Evolutionary conservation across 2,329 filamentous ascomycete species (phyloP), one percentile per base, ranked within the genome.

Genomic region (Teratosphaeria nubilosa): DNA sequence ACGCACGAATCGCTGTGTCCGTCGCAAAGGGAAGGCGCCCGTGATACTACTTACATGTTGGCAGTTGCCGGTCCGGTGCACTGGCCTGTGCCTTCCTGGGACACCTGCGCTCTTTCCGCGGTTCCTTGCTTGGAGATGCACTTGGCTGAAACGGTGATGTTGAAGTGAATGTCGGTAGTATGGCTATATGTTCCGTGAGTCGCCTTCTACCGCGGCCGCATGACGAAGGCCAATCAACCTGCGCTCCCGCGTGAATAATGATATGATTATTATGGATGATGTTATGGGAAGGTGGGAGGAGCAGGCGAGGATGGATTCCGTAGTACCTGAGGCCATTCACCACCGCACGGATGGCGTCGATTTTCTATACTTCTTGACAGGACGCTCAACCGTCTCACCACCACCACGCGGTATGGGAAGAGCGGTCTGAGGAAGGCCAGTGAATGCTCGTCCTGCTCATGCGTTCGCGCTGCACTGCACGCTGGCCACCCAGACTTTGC

Each of bases 1-100:
- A 48, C 41, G 32, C 22, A 34, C 25, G 16, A 20, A 30, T 53
- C 27, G 51, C 51, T 22, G 51, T 53, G 24, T 14, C 41, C 41
- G 22, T 48, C 41, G 41, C n/a, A 48, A 30, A 14, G 51, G 25
- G 51, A 24, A 32, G 30, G 27, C 7, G 37, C 22, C 7, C 45
- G 53, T 60, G 34, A 22, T 61, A 68, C 65, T 61, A 68, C 65
- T 68, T 59, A 67, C 65, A 67, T 67, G 54, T 63, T 30, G 27
- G 27, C 27, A 30, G 27, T 4, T 66, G 63, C 62, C 60, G 22
- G 57, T 60, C 60, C 59, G 51, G 51, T 22, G 41, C 34, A 20
- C 22, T 54, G 51, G 56, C 45, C 51, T 37, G 34, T 58, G 37
- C 51, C 45, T 45, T 51, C 56, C 53, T 55, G 30, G 31, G 20